Percentiles rank a stretch among this genome's conserved stretches.
Conservation (phyloP, 768 basidiomycete species). For the Phlegmacium glaucopus region DNA sequence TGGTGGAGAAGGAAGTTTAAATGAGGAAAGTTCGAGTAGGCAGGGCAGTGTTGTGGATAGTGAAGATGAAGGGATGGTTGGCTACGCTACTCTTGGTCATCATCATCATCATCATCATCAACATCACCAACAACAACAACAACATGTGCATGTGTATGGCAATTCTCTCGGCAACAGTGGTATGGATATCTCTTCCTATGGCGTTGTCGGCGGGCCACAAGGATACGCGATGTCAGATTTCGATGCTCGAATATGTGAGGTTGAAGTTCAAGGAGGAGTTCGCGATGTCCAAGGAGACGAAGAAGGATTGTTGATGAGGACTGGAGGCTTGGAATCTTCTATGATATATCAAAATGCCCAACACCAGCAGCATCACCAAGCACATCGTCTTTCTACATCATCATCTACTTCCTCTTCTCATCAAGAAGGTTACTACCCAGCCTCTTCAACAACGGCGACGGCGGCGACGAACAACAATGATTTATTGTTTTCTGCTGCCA, state of each 20-base stretch:
- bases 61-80: conserved; percentile 21
- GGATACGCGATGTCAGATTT: conserved; percentile 25
- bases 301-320: conserved; percentile 47
- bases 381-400: neutral
- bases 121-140: conserved; percentile 26
- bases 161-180: conserved; percentile 15
- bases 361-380: conserved; percentile 2
- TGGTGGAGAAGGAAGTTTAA: conserved; percentile 20
- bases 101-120: conserved; percentile 25
- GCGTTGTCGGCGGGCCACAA: conserved; percentile 3
- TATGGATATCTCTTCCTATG: conserved; percentile 20
- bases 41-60: conserved; percentile 14
- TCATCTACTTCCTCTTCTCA: neutral
- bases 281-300: conserved; percentile 57
- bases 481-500: conserved; percentile 18
- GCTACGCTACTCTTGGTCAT: conserved; percentile 9
- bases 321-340: conserved; percentile 13
- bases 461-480: conserved; percentile 1
- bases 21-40: conserved; percentile 9
- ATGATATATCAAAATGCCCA: conserved; percentile 14
- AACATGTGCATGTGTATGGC: conserved; percentile 3
- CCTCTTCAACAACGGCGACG: conserved; percentile 9
- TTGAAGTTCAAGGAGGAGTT: conserved; percentile 54
- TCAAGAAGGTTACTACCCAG: conserved; percentile 7
- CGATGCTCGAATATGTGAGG: conserved; percentile 55